phyloP scores from a whole-genome alignment of 495 filamentous ascomycete species.

The Penicillium mononematosum region DNA sequence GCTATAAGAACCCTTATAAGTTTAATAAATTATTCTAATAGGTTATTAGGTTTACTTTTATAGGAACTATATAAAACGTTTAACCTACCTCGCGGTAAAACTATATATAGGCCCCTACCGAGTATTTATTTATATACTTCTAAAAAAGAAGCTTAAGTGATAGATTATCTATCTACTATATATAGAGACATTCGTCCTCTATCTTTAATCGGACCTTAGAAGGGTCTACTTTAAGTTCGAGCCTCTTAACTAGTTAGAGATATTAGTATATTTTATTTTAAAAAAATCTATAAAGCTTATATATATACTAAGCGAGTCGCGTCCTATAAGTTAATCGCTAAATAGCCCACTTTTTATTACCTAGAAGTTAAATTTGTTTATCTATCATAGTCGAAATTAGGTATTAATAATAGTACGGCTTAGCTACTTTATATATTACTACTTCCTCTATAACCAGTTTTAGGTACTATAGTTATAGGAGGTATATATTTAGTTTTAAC shows the following conservation, averaged over 20 bases:
- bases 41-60: background rate
- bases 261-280: constrained; percentile 1
- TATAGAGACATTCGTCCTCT: constrained; percentile 7
- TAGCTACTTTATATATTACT: constrained; percentile 1
- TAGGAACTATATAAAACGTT: background rate
- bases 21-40: background rate
- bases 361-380: background rate
- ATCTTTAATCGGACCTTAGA: constrained; percentile 6
- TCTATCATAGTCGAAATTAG: constrained; percentile 1
- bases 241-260: background rate
- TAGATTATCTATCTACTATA: constrained; percentile 5
- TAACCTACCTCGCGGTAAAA: constrained; percentile 3
- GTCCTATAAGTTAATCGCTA: background rate
- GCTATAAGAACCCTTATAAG: background rate
- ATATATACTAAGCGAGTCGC: constrained; percentile 1
- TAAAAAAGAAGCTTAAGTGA: constrained; percentile 3
- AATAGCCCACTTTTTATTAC: constrained; percentile 6
- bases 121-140: constrained; percentile 8
- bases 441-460: background rate
- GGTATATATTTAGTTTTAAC: no score
- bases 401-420: background rate
- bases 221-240: constrained; percentile 1
- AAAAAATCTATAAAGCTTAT: background rate
- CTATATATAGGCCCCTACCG: background rate
- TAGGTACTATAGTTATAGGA: background rate